Base-by-base conservation (phyloP, 1,139 yeast genomes). In the Hyphopichia buzzinii region DNA sequence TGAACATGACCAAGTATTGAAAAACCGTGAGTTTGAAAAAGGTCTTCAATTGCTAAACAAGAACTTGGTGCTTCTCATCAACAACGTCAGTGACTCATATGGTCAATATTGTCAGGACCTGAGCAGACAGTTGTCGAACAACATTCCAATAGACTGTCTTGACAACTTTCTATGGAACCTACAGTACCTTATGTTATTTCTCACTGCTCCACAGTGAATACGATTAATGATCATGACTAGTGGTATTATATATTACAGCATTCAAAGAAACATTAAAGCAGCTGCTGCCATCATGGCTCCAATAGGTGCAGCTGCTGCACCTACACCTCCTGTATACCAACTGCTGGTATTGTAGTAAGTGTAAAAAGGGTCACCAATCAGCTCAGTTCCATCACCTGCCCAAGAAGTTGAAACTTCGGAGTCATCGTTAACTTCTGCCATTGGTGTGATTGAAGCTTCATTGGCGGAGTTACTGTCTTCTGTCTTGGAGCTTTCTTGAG, bases 141-240 rank as follows among this genome's bases (percentile, higher is more conserved):
- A 52, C 30, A 52, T 68, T 8, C 75, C 76, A 1, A 44, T 55
- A 3, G 75, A 71, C 35, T 64, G 72, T 42, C 44, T 58, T 14
- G 76, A 69, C 46, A 68, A 69, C 40, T 57, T 69, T 33, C 49
- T 69, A 40, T 71, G 77, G 77, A 66, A 59, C 36, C 44, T 71
- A 25, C 64, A 69, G 38, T 70, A 64, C 40, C 41, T 70, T 24
- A 40, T 64, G 15, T 48, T 71, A 28, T 66, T 59, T 38, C 47
- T 70, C 32, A 68, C 74, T 3, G 74, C 64, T 3, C 54, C 54
- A 10, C 23, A 6, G 10, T 19, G 23, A 19, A 19, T 10, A 19
- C 10, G 23, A 10, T 19, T 10, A 19, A 19, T 19, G 23, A 7
- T 19, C 23, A 19, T 19, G 6, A 19, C 8, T 19, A 19, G 6